Conservation (phyloP, 164 flowering plant genomes). For the Sedum album region DNA sequence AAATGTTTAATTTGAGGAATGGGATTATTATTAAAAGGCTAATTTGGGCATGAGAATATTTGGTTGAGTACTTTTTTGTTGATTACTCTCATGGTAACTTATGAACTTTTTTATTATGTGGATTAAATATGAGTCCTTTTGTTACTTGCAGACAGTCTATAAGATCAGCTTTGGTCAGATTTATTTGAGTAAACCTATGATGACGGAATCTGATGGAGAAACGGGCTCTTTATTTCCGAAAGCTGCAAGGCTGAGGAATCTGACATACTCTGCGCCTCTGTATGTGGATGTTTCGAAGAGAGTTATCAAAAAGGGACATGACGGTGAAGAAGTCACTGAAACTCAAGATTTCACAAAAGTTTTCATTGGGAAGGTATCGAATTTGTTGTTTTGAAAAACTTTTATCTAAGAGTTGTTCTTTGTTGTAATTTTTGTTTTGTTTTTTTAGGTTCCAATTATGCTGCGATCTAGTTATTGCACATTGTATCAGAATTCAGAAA, state of each 20-base stretch:
- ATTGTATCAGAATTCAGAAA: conserved; percentile 78
- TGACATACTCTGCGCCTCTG: conserved; percentile 92
- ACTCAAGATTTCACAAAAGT: conserved; percentile 89
- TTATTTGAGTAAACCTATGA: conserved; percentile 95
- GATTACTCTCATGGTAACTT: no score
- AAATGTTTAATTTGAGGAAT: no score
- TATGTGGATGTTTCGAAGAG: conserved; percentile 89
- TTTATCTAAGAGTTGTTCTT: background rate
- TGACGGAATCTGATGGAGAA: conserved; percentile 99
- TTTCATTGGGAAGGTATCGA: conserved; percentile 81
- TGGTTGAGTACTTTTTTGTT: no score
- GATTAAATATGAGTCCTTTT: no score
- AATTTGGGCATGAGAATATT: no score
- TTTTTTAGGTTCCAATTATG: conserved; percentile 87
- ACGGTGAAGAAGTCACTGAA: conserved; percentile 89
- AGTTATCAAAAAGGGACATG: conserved; percentile 89
- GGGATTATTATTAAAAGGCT: no score
- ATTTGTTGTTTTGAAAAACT: background rate
- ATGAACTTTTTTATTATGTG: no score
- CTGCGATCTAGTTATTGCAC: conserved; percentile 95
- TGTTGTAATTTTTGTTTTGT: background rate
- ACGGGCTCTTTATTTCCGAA: conserved; percentile 92
- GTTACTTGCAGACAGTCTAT: conserved; percentile 71
- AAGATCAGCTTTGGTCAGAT: conserved; percentile 95
- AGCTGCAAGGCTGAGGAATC: conserved; percentile 88